Evolutionary conservation across 2,329 filamentous ascomycete species (phyloP).

Genomic region (Botrytis tulipae): DNA sequence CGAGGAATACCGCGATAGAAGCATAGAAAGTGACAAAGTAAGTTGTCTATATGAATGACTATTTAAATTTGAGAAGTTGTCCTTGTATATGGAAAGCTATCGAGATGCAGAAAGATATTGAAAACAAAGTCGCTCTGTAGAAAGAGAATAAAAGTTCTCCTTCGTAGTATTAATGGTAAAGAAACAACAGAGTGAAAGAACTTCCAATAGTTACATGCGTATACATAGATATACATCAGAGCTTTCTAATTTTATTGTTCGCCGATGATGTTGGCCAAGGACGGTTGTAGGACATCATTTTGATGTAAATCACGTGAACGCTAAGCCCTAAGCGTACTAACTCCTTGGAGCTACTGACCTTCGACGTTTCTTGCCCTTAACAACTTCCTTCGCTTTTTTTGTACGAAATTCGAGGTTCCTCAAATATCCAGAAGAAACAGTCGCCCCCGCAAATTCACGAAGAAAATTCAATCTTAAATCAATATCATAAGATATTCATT

Average conservation of each 20-base stretch:
- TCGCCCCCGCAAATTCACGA: background rate
- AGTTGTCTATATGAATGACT: background rate
- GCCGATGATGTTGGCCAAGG: background rate
- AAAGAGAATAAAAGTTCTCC: background rate
- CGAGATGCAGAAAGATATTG: background rate
- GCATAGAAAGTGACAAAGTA: background rate
- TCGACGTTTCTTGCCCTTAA: slow-evolving; percentile 16
- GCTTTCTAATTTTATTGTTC: background rate
- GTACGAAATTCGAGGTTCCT: slow-evolving; percentile 15
- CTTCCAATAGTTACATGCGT: background rate
- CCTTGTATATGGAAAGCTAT: background rate
- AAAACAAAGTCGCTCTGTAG: background rate
- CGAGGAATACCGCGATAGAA: background rate
- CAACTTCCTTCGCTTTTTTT: slow-evolving; percentile 17
- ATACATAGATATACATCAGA: no score
- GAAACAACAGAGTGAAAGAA: background rate
- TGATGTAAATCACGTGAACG: background rate
- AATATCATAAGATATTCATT: slow-evolving; percentile 8
- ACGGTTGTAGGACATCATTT: background rate
- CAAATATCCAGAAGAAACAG: background rate
- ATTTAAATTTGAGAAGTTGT: no score
- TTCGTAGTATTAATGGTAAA: background rate
- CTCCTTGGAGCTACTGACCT: slow-evolving; percentile 3
- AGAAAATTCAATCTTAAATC: slow-evolving; percentile 3
- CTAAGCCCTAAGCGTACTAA: slow-evolving; percentile 1